Evolutionary conservation across 2,329 filamentous ascomycete species (phyloP), one percentile per base, ranked within the genome.

Genomic region (Plectosphaerella sp.): DNA sequence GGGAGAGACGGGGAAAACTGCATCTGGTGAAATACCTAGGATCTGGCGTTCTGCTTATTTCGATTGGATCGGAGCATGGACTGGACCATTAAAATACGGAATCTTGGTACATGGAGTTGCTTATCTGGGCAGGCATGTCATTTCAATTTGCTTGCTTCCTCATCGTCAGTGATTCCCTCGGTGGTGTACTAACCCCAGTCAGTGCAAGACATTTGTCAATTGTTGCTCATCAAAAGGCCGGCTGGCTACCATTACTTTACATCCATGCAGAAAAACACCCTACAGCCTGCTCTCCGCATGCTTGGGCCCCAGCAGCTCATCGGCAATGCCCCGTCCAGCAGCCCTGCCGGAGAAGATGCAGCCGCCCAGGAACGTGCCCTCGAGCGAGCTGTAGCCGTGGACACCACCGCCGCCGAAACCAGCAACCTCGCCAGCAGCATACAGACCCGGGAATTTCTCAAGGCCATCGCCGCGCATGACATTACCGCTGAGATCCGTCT

Each of bases 371-470:
- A 85, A 85, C 0, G 82, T 84, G 1, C 82, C 82, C 63, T 85
- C 82, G 36, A 85, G 74, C 1, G 82, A 78, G 58, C 72, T 82
- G 58, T 85, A 84, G 0, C 82, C 82, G 57, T 85, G 82, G 1
- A 84, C 78, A 15, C 82, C 82, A 2, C 82, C 82, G 2, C 82
- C 82, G 0, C 82, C 82, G 52, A 85, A 85, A 0, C 82, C 82
- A 0, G 81, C 80, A 1, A 70, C 79, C 61, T 85, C 82, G 6
- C 82, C 82, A 0, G 81, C 82, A 1, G 82, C 80, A 51, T 83
- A 85, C 14, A 85, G 59, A 0, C 80, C 80, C 0, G 75, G 70
- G 59, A 84, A 83, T 0, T 63, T 56, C 8, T 60, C 65, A 10
- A 69, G 68, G 6, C 80, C 80, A 24, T 75, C 69, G 1, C 67